Base-by-base conservation (phyloP, 2,329 filamentous ascomycete species). In the Mycosphaerella sp. region DNA sequence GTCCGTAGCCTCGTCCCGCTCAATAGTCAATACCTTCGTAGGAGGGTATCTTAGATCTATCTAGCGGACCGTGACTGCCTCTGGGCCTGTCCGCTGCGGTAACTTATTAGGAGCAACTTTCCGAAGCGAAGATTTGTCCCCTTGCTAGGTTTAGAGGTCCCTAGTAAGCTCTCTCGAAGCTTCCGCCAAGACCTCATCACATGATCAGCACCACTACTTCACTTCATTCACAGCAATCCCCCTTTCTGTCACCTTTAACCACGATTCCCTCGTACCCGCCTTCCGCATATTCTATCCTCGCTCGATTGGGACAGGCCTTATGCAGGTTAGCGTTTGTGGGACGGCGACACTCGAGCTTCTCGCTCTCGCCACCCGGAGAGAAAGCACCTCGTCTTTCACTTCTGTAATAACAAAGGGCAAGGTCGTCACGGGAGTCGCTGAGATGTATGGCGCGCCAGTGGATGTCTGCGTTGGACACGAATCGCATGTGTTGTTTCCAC, bases 401-500 rank as follows among this genome's bases (percentile, higher is more conserved):
- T 29, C 5, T 29, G 5, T 14, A 5, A n/a, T 29, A 29, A 36
- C 8, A 42, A 17, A 10, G 11, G 14, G 32, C 3, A 4, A 17
- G 26, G 12, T 29, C 23, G 42, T 23, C 47, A 31, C 36, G n/a
- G 29, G 40, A 51, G 32, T 45, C 42, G 48, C 42, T 40, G 21
- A 6, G 38, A 23, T 11, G 6, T 17, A 38, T 38, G 41, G 42
- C 17, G 45, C 41, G 48, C 48, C 23, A 51, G 6, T 36, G 42
- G 41, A 38, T 40, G 48, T n/a, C 42, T 26, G 32, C 42, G 34
- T 40, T n/a, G 42, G 23, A 29, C 41, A 51, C 45, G 48, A 51
- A 14, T 51, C 42, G 48, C 41, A 51, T 42, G 12, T 29, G 29
- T 38, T 21, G 17, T 32, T 26, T 11, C 23, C 29, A 21, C 21